Base-by-base conservation (phyloP, 2,329 filamentous ascomycete genomes). In the Hypoxylon sp. region DNA sequence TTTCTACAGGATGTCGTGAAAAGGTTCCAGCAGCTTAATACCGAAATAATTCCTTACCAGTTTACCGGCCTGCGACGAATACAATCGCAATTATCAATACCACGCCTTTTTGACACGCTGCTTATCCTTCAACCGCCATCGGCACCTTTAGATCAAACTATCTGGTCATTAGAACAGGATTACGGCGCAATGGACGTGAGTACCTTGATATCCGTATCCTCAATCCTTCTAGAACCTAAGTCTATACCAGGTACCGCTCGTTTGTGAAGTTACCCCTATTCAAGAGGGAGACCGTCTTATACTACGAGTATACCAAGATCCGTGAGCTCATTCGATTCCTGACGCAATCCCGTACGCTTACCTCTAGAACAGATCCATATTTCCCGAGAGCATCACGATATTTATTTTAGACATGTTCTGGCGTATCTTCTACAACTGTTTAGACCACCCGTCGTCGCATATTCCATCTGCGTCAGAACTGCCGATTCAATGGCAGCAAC, bases 51-150 rank as follows among this genome's bases (percentile, higher is more conserved):
- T 15, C 78, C 81, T 0, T 88, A 88, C 65, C 92, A 97, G 62
- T 84, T 96, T 47, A 90, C 88, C 0, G 85, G 91, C 1, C 75
- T 96, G 21, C 84, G 92, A 20, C 82, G 81, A 0, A 86, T 96
- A 11, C 91, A 94, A 66, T 76, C 75, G 1, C 75, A 79, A 65
- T 63, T 77, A 68, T 67, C 55, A 2, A 63, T 67, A 1, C 79
- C 75, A 15, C 80, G 79, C 10, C 76, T 97, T 0, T 97, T 97
- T 70, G 91, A 96, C 69, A 90, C 89, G 1, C 75, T 97, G 24
- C 77, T 97, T 13, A 83, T 97, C 45, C 77, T 97, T 9, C 93
- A 97, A 69, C 87, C 88, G 38, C 79, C 83, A 0, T 68, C 78
- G 5, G 82, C 84, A 26, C 77, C 82, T 2, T 81, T 90, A 60